Base-by-base conservation (phyloP, 371 early-diverging fungal genomes). In the Conidiobolus incongruus region DNA sequence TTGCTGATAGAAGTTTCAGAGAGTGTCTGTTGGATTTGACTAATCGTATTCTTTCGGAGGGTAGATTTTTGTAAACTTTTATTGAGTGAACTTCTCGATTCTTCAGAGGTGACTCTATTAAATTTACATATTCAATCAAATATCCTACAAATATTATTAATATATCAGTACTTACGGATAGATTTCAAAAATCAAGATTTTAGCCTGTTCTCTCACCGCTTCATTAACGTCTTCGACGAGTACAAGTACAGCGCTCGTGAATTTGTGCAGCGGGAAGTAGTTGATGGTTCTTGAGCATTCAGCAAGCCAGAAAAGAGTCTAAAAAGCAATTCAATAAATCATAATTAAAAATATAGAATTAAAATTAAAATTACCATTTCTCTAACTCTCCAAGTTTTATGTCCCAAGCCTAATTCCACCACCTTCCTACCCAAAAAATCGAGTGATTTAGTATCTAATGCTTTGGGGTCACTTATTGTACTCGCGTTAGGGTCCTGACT, bases 141-240 rank as follows among this genome's bases (percentile, higher is more conserved):
- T n/a, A n/a, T n/a, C n/a, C n/a, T n/a, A n/a, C n/a, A n/a, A n/a
- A n/a, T n/a, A n/a, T n/a, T n/a, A n/a, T 21, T 22, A 42, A 42
- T 5, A 15, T 33, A 7, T 13, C 21, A 33, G n/a, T n/a, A 16
- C 44, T 44, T 44, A 44, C 44, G 36, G 23, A 13, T 33, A 32
- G 7, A 35, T 21, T 21, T 44, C 44, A 20, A 44, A 44, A 10
- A 44, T 16, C 22, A 44, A 24, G 6, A 35, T n/a, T 36, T 44
- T 44, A 17, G 44, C 44, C 11, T 24, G 31, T 35, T 44, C 44
- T 7, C 44, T 15, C 5, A 44, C 44, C 12, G 44, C 21, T 36
- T 44, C 44, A 22, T 44, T 34, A 15, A 11, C 19, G 26, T 44
- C 44, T 35, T 44, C 44, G 6, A 35, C 44, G 6, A 34, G 15